Evolutionary conservation across 495 filamentous ascomycete genomes (phyloP).

Genomic region (Lasiosphaeriaceae sp.): DNA sequence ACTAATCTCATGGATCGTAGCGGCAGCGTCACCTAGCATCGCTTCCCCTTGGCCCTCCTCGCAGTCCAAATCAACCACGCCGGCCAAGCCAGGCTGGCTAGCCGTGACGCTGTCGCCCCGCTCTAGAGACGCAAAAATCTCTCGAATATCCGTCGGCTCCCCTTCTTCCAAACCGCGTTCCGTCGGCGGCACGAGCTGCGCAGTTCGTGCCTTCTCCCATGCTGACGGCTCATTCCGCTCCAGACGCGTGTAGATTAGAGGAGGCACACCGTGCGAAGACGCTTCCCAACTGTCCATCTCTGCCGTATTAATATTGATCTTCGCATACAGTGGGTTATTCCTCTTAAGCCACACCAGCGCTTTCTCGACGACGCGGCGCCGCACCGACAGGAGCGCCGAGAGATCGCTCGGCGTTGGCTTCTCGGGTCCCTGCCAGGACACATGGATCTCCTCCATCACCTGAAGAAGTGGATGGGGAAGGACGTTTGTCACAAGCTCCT

Average conservation of each 20-base stretch:
- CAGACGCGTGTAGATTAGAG: not conserved
- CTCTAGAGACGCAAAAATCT: not conserved
- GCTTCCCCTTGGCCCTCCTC: not conserved
- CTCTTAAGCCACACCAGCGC: not conserved
- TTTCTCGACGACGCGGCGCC: not conserved
- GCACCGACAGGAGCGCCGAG: constrained; percentile 3
- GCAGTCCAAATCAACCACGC: not conserved
- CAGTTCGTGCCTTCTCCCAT: not conserved
- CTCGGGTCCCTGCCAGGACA: constrained; percentile 4
- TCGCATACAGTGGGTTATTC: not conserved
- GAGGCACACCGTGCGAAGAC: not conserved
- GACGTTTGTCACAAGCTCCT: constrained; percentile 6
- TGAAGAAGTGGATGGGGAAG: constrained; percentile 6
- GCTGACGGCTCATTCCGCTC: constrained; percentile 1
- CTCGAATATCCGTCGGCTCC: not conserved
- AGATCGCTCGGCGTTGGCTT: constrained; percentile 7
- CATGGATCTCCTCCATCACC: constrained; percentile 8
- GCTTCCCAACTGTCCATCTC: not conserved
- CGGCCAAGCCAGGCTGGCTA: not conserved
- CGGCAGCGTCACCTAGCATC: not conserved
- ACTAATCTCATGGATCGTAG: not conserved
- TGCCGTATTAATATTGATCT: not conserved
- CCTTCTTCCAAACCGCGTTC: constrained; percentile 1
- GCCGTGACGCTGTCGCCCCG: not conserved
- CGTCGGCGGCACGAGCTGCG: not conserved